phyloP scores from a whole-genome alignment of 768 basidiomycete species.

The Lactarius evosmus region DNA sequence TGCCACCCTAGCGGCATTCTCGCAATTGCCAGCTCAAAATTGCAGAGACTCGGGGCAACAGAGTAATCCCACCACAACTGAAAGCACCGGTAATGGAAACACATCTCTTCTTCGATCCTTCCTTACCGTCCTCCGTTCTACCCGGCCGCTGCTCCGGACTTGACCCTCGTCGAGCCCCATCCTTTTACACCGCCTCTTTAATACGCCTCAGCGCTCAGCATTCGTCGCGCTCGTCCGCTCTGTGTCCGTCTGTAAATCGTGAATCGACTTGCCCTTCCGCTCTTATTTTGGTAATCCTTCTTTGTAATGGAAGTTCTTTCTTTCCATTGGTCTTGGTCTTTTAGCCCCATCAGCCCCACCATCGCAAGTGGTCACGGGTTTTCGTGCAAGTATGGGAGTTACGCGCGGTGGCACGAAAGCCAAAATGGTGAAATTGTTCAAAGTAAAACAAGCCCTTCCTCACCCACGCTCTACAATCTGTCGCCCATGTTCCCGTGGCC shows the following conservation, averaged over 20 bases:
- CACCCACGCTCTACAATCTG: slow-evolving; percentile 49
- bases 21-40: not conserved
- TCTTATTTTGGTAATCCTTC: not conserved
- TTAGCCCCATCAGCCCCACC: no score
- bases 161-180: no score
- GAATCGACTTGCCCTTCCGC: not conserved
- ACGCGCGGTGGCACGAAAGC: no score
- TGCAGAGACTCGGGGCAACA: not conserved
- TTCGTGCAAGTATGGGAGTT: no score
- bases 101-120: not conserved
- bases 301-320: not conserved
- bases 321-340: no score
- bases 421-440: no score
- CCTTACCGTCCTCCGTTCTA: no score
- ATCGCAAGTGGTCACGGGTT: no score
- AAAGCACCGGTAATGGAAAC: not conserved
- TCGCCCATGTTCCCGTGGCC: slow-evolving; percentile 54
- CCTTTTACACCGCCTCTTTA: no score
- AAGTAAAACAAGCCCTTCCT: not conserved
- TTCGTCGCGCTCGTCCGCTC: not conserved
- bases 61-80: not conserved
- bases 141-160: no score
- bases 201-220: not conserved
- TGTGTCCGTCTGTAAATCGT: not conserved
- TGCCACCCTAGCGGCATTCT: not conserved